These are phyloP conservation scores for Carpinus viminea DNA, from an alignment of 306 rosid species.

Conservation along the genomic window DNA sequence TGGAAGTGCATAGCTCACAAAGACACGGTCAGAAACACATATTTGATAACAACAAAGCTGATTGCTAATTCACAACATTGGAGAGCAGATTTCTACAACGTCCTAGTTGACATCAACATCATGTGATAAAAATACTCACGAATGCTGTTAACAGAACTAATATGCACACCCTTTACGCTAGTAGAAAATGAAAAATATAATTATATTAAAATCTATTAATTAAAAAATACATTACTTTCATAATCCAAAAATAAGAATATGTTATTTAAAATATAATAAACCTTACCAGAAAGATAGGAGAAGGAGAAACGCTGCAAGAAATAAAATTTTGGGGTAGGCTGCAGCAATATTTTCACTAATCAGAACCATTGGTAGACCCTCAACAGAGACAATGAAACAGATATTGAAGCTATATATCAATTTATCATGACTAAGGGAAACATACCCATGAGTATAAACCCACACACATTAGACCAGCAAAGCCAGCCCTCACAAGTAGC, in stretches of 20 bases:
- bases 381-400: slow-evolving; percentile 20
- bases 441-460: slow-evolving; percentile 71
- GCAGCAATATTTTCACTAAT: slow-evolving; percentile 39
- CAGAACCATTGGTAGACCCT: slow-evolving; percentile 25
- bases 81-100: not conserved
- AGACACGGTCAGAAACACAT: not conserved
- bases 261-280: not conserved
- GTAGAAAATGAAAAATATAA: not conserved
- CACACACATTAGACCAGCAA: slow-evolving; percentile 58
- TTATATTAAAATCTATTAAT: not conserved
- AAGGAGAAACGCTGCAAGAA: slow-evolving; percentile 66
- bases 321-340: slow-evolving; percentile 65
- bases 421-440: slow-evolving; percentile 16
- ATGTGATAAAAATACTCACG: not conserved
- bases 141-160: not conserved
- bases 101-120: not conserved
- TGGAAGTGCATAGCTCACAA: not conserved
- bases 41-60: not conserved
- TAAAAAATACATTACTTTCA: not conserved
- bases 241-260: not conserved
- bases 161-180: not conserved
- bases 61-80: not conserved
- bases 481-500: slow-evolving; percentile 58
- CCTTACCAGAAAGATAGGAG: slow-evolving; percentile 75
- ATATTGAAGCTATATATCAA: slow-evolving; percentile 5